phyloP scores from a whole-genome alignment of 2,329 filamentous ascomycete genomes.

The Thermomyces lanuginosus region DNA sequence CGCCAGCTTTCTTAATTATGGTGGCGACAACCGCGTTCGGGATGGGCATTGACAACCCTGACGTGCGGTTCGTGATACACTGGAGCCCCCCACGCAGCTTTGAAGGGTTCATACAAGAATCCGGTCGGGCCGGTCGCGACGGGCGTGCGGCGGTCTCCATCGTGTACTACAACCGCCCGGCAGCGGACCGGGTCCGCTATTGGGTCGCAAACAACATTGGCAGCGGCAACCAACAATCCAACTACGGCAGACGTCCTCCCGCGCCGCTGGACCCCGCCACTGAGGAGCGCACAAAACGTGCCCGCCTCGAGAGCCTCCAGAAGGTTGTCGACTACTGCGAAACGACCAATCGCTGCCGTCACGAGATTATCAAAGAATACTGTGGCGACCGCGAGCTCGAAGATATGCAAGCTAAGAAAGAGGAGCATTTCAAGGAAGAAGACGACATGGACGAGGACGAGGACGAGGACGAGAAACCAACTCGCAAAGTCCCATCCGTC shows the following conservation, averaged over 20 bases:
- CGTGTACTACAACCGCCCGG: slow-evolving; percentile 78
- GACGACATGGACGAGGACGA: slow-evolving; percentile 11
- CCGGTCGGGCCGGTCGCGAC: slow-evolving; percentile 76
- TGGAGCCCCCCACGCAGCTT: slow-evolving; percentile 91
- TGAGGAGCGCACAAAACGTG: slow-evolving; percentile 21
- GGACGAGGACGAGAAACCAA: slow-evolving; percentile 5
- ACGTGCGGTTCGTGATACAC: slow-evolving; percentile 87
- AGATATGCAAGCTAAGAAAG: no score
- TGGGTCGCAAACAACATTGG: slow-evolving; percentile 34
- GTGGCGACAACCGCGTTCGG: slow-evolving; percentile 93
- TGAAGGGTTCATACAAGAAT: slow-evolving; percentile 93
- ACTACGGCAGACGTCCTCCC: slow-evolving; percentile 32
- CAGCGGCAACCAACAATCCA: slow-evolving; percentile 18
- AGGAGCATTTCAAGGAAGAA: no score
- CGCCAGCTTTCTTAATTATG: slow-evolving; percentile 65
- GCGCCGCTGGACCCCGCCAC: slow-evolving; percentile 23
- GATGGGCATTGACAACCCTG: slow-evolving; percentile 94
- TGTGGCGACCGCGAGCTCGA: slow-evolving; percentile 48
- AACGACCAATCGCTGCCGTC: slow-evolving; percentile 53
- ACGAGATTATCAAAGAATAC: slow-evolving; percentile 57
- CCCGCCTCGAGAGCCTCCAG: slow-evolving; percentile 45
- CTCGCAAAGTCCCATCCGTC: slow-evolving; percentile 12
- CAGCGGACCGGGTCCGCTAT: slow-evolving; percentile 55
- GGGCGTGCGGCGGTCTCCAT: slow-evolving; percentile 76
- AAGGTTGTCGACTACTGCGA: slow-evolving; percentile 71